phyloP scores from a whole-genome alignment of 148 eudicot genomes.

The Rhododendron kiyosumense region DNA sequence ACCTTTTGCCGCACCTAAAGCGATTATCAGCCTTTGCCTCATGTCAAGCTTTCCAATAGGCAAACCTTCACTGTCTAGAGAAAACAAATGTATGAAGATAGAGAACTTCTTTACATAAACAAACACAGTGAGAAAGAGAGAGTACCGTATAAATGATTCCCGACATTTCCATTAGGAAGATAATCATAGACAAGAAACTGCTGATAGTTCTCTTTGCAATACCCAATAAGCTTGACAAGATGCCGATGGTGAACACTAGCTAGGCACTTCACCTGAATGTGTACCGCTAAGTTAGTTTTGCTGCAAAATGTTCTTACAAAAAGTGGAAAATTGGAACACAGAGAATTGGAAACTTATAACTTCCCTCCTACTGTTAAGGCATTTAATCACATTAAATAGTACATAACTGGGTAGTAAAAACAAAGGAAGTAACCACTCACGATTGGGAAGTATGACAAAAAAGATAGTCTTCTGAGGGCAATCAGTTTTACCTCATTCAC shows the following conservation, averaged over 20 bases:
- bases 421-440: background rate
- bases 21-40: slow-evolving; percentile 17
- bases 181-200: slow-evolving; percentile 20
- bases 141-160: slow-evolving; percentile 17
- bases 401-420: background rate
- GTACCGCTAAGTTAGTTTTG: background rate
- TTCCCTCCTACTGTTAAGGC: background rate
- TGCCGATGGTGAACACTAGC: slow-evolving; percentile 13
- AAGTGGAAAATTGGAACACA: background rate
- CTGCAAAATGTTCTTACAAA: background rate
- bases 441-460: background rate
- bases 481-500: slow-evolving; percentile 9
- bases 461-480: background rate
- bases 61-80: slow-evolving; percentile 19
- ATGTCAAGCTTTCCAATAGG: slow-evolving; percentile 21
- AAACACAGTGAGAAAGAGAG: background rate
- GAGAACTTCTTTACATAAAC: background rate
- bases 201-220: slow-evolving; percentile 10
- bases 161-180: slow-evolving; percentile 17
- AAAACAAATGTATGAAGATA: background rate
- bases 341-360: background rate
- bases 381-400: background rate
- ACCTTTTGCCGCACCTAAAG: slow-evolving; percentile 23
- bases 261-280: slow-evolving; percentile 6
- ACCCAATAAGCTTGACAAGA: slow-evolving; percentile 16